Base-by-base conservation (phyloP, 1,139 yeast species). In the Saccharomycopsis hybrid region DNA sequence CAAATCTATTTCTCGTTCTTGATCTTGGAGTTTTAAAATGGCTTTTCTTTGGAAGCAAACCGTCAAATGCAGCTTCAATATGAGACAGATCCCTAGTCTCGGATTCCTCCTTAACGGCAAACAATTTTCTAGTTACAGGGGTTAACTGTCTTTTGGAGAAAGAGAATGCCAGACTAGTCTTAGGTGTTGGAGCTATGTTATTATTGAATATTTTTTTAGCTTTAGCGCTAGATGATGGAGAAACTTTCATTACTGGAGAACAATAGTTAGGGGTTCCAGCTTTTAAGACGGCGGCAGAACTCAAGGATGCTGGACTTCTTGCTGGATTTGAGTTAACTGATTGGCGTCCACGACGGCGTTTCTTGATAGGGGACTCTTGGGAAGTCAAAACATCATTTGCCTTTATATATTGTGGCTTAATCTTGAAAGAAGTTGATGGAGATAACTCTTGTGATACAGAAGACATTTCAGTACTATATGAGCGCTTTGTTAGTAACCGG, bases 201-300 rank as follows among this genome's bases (percentile, higher is more conserved):
- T 33, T 7, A 27, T 38, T 37, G 30, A 4, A 24, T 2, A 4
- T 48, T 28, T 33, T 40, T 29, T 28, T 13, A 11, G 25, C 11
- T 27, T 27, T 7, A 9, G 32, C 44, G 35, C 35, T 35, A 24
- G 44, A 44, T 25, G 42, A 25, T 4, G 68, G 67, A 30, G 63
- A 61, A 4, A 66, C 60, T 43, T 60, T 59, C 69, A 66, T 66
- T 32, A 64, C 57, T 3, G 69, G 68, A 2, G 65, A 59, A 2
- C 64, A 58, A 25, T 48, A 42, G 46, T 60, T 58, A 43, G 66
- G 62, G 25, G 56, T 46, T 1, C 67, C 68, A 43, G 60, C 59
- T 45, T 56, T 62, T n/a, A 63, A 55, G 18, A 58, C 60, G 4
- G 65, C 65, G 3, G 62, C 64, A 1, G 66, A 62, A 41, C 59